Base-by-base conservation (phyloP, 495 filamentous ascomycete species). In the Penicillium verhagenii region DNA sequence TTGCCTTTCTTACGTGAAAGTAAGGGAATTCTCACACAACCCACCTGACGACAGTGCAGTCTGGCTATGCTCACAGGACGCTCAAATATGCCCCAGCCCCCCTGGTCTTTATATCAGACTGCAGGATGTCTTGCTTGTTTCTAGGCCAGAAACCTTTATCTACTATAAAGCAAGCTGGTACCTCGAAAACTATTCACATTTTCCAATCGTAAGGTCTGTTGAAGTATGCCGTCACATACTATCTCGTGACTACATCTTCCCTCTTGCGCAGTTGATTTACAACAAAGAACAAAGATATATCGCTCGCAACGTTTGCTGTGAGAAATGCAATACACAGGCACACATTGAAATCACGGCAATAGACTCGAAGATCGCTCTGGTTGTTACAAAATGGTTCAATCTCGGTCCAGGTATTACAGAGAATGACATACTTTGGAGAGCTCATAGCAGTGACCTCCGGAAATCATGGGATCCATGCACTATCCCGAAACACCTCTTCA, bases 1-100 rank as follows among this genome's bases (percentile, higher is more conserved):
- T 39, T 57, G 40, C 16, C 33, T 57, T 19, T 28, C 33, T 3
- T 43, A 42, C 47, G 46, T 29, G 19, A 26, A 56, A 47, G 47
- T 40, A 6, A 20, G 16, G 0, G 8, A 40, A 21, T 42, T 19
- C 38, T 42, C 38, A 42, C 10, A n/a, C n/a, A n/a, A n/a, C n/a
- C n/a, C n/a, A n/a, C n/a, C n/a, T n/a, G n/a, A n/a, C n/a, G n/a
- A n/a, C n/a, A n/a, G n/a, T n/a, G n/a, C n/a, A n/a, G n/a, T n/a
- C n/a, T n/a, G n/a, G n/a, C n/a, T n/a, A n/a, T n/a, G n/a, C n/a
- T n/a, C n/a, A n/a, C n/a, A 4, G 38, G 38, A 42, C 3, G 38
- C 38, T 14, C 38, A 42, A 14, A 42, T 42, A 42, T 42, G 38
- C 6, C 18, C 18, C 7, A 21, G 10, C 2, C 38, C 16, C 16